phyloP scores from a whole-genome alignment of 75 land plant species.

The Sequoiadendron giganteum region DNA sequence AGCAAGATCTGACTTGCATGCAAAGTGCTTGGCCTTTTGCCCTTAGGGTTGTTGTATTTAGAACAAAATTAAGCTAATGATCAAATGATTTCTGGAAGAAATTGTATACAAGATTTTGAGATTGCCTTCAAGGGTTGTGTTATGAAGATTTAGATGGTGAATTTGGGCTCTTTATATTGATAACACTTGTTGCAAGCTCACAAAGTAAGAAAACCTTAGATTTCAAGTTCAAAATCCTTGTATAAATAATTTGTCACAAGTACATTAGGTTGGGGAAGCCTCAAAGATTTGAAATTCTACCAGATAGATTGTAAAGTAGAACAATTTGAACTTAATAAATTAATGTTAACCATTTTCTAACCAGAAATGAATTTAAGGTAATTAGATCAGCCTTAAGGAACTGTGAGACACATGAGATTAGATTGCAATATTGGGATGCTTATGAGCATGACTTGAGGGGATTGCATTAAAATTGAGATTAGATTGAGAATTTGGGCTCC shows the following conservation, averaged over 20 bases:
- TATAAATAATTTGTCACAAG: too few species aligned
- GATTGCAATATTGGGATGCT: background rate
- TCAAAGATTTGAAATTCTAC: too few species aligned
- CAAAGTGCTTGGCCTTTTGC: background rate
- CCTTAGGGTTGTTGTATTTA: background rate
- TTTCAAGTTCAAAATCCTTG: too few species aligned
- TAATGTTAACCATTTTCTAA: too few species aligned
- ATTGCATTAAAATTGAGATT: background rate
- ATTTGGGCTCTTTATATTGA: too few species aligned
- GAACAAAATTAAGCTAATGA: background rate
- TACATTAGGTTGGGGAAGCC: too few species aligned
- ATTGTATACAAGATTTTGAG: background rate
- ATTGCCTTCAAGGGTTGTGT: background rate
- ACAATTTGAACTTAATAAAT: too few species aligned
- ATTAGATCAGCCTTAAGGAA: background rate
- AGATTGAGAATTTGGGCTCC: background rate
- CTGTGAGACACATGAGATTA: background rate
- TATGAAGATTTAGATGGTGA: too few species aligned
- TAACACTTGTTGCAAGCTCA: too few species aligned
- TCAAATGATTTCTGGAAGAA: background rate
- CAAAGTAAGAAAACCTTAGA: too few species aligned
- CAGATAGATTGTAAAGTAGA: too few species aligned
- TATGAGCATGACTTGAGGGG: background rate
- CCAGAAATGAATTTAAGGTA: too few species aligned
- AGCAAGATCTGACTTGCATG: background rate